phyloP scores from a whole-genome alignment of 805 yeast species.

The Torulaspora quercuum region DNA sequence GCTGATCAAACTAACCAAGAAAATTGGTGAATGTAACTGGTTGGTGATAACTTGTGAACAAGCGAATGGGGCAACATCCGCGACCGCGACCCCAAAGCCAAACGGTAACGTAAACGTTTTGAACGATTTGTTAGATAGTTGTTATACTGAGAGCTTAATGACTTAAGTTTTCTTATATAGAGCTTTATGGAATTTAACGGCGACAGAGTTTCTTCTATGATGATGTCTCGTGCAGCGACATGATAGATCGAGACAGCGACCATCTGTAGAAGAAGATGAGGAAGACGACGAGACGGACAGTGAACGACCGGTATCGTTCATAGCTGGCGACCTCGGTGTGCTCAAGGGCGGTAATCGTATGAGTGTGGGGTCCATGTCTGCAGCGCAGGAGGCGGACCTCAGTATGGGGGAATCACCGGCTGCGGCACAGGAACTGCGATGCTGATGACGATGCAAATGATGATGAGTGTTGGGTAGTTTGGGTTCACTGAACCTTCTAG shows the following conservation, averaged over 20 bases:
- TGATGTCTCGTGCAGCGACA: conserved; percentile 33
- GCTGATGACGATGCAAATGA: conserved; percentile 6
- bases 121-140: conserved; percentile 17
- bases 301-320: not conserved
- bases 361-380: conserved; percentile 9
- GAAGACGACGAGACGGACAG: conserved; percentile 5
- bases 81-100: not conserved
- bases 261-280: conserved; percentile 6
- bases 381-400: conserved; percentile 9
- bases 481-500: conserved; percentile 15
- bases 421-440: conserved; percentile 3
- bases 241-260: conserved; percentile 15
- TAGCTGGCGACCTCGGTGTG: conserved; percentile 1
- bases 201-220: conserved; percentile 32
- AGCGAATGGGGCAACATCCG: not conserved
- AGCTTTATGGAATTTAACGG: conserved; percentile 26
- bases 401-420: conserved; percentile 6
- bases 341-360: conserved; percentile 4
- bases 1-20: conserved; percentile 37
- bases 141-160: conserved; percentile 16
- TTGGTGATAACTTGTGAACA: conserved; percentile 36
- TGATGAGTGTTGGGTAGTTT: conserved; percentile 7
- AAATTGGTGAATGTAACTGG: conserved; percentile 42
- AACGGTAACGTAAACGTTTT: conserved; percentile 10
- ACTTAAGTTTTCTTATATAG: conserved; percentile 10